Evolutionary conservation across 805 yeast species (phyloP).

Genomic region (Yarrowia sp.): DNA sequence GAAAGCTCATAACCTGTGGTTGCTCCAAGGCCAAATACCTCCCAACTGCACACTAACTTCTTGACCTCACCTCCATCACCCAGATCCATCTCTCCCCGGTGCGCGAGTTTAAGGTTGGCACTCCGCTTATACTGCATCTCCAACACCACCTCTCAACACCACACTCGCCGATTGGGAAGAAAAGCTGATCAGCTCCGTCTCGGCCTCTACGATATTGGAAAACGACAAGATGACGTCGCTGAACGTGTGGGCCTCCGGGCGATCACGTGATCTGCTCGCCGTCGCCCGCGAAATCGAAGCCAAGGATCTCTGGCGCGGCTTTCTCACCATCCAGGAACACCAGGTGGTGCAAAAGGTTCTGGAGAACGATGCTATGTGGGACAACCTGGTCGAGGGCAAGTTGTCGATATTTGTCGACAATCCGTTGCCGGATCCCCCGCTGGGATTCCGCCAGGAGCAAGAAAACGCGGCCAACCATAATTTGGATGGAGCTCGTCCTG

Average conservation of each 20-base stretch:
- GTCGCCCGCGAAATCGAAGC: conserved; percentile 34
- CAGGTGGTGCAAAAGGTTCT: conserved; percentile 34
- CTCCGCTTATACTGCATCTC: background rate
- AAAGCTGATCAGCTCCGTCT: background rate
- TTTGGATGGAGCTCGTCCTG: background rate
- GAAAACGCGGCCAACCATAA: conserved; percentile 13
- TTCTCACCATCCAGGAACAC: conserved; percentile 41
- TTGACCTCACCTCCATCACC: background rate
- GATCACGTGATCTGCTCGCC: conserved; percentile 25
- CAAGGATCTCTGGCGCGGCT: conserved; percentile 39
- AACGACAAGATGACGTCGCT: conserved; percentile 3
- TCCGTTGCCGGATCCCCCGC: conserved; percentile 19
- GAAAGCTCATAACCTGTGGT: background rate
- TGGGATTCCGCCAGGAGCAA: conserved; percentile 22
- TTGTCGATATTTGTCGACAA: conserved; percentile 17
- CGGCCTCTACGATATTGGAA: background rate
- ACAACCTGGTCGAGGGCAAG: conserved; percentile 13
- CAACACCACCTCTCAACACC: background rate
- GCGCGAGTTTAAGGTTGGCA: conserved; percentile 4
- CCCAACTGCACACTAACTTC: background rate
- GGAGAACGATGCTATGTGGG: conserved; percentile 21
- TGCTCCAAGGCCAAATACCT: background rate
- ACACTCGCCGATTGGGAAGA: background rate
- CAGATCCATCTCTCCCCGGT: background rate
- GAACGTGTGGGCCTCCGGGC: conserved; percentile 27